Conservation (phyloP, 768 basidiomycete genomes). For the Lactifluus piperatus region DNA sequence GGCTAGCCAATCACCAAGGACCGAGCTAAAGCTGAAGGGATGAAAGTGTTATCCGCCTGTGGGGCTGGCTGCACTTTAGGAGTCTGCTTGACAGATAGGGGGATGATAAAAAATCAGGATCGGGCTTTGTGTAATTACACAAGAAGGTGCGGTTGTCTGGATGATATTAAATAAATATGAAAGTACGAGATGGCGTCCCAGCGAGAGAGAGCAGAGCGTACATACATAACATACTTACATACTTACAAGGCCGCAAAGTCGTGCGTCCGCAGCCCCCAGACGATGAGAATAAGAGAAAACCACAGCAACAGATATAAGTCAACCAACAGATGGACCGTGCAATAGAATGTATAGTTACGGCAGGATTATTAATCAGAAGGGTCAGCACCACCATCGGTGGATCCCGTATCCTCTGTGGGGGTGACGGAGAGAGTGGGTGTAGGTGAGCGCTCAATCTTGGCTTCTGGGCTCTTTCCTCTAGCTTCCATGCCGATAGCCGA, state of each 20-base stretch:
- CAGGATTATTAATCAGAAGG: constrained; percentile 12
- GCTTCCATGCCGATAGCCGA: background rate
- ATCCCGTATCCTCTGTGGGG: constrained; percentile 14
- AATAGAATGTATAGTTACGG: constrained; percentile 18
- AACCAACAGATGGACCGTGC: constrained; percentile 6
- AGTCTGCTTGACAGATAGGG: constrained; percentile 13
- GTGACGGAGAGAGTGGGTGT: constrained; percentile 14
- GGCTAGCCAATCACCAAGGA: background rate
- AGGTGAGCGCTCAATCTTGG: constrained; percentile 16
- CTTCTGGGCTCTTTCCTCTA: constrained; percentile 7
- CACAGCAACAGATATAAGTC: constrained; percentile 11
- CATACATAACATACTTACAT: constrained; percentile 20
- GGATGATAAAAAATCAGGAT: background rate
- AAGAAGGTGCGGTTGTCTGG: constrained; percentile 15
- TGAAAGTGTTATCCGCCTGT: background rate
- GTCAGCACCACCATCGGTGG: constrained; percentile 13
- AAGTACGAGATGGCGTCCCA: constrained; percentile 16
- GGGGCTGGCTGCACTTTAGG: background rate
- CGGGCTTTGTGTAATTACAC: constrained; percentile 12
- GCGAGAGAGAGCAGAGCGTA: constrained; percentile 14
- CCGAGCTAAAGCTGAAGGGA: background rate
- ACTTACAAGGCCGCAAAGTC: constrained; percentile 12
- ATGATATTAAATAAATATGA: constrained; percentile 17
- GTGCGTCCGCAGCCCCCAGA: background rate
- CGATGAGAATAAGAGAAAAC: constrained; percentile 10